Evolutionary conservation across 805 yeast species (phyloP).

Genomic region (Torulaspora indica): DNA sequence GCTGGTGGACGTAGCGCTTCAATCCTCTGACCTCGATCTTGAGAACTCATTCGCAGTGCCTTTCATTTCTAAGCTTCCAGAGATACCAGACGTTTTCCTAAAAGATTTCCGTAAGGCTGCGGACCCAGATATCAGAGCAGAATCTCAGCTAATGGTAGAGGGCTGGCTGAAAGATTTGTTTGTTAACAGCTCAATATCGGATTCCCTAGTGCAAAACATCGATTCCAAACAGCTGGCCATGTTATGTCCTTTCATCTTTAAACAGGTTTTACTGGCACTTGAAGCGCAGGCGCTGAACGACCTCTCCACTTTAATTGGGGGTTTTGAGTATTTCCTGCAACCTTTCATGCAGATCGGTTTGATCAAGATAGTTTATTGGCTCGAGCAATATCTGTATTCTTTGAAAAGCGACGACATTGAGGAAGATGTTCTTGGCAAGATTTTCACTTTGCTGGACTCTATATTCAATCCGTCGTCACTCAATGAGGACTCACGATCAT

Average conservation of each 20-base stretch:
- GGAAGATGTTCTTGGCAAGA: constrained; percentile 33
- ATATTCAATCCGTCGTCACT: constrained; percentile 42
- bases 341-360: constrained; percentile 62
- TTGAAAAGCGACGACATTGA: constrained; percentile 22
- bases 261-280: constrained; percentile 63
- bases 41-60: constrained; percentile 34
- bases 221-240: constrained; percentile 62
- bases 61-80: constrained; percentile 27
- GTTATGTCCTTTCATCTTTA: constrained; percentile 67
- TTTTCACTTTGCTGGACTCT: constrained; percentile 40
- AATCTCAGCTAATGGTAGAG: constrained; percentile 39
- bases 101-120: constrained; percentile 30
- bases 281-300: constrained; percentile 49
- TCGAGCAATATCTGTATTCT: constrained; percentile 40
- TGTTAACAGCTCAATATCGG: constrained; percentile 81
- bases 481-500: constrained; percentile 43
- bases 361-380: constrained; percentile 51
- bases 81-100: constrained; percentile 22
- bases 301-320: constrained; percentile 59
- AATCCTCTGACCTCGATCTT: constrained; percentile 16
- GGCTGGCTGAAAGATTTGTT: constrained; percentile 81
- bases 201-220: constrained; percentile 66
- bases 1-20: constrained; percentile 27
- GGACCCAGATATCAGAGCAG: constrained; percentile 24
- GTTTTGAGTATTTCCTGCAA: constrained; percentile 82